phyloP scores from a whole-genome alignment of 2,329 filamentous ascomycete genomes.

The Cordyceps fumosorosea region DNA sequence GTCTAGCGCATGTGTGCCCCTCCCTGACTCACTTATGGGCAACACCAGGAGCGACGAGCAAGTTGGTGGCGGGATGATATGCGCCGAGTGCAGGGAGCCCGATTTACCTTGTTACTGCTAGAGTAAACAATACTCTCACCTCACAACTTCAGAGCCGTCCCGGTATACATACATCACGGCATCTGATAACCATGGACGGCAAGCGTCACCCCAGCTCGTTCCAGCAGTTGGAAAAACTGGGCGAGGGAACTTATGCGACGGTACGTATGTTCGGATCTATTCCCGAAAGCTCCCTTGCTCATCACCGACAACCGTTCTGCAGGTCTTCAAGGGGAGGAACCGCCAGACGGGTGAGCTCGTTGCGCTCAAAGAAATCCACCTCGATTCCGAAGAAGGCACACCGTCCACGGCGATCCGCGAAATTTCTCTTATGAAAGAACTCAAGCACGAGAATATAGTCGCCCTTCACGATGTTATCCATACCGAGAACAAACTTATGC shows the following conservation, averaged over 20 bases:
- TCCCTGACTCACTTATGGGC: slow-evolving; percentile 9
- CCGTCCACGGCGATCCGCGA: slow-evolving; percentile 96
- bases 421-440: slow-evolving; percentile 98
- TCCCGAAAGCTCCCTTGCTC: background rate
- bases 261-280: slow-evolving; percentile 44
- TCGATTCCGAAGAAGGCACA: slow-evolving; percentile 96
- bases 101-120: background rate
- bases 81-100: background rate
- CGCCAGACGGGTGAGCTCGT: slow-evolving; percentile 94
- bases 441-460: slow-evolving; percentile 98
- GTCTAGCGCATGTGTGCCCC: slow-evolving; percentile 8
- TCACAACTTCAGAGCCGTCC: background rate
- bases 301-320: slow-evolving; percentile 10
- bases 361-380: slow-evolving; percentile 95
- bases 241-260: slow-evolving; percentile 97
- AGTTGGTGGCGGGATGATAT: slow-evolving; percentile 5
- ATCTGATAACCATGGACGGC: slow-evolving; percentile 63
- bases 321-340: slow-evolving; percentile 99
- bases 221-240: slow-evolving; percentile 98
- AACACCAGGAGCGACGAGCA: background rate
- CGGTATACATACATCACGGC: background rate
- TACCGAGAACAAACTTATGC: slow-evolving; percentile 99
- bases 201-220: slow-evolving; percentile 93
- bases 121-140: background rate
- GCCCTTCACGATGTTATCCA: slow-evolving; percentile 97